Evolutionary conservation across 768 basidiomycete genomes (phyloP).

Genomic region (Boletus sensibilis): DNA sequence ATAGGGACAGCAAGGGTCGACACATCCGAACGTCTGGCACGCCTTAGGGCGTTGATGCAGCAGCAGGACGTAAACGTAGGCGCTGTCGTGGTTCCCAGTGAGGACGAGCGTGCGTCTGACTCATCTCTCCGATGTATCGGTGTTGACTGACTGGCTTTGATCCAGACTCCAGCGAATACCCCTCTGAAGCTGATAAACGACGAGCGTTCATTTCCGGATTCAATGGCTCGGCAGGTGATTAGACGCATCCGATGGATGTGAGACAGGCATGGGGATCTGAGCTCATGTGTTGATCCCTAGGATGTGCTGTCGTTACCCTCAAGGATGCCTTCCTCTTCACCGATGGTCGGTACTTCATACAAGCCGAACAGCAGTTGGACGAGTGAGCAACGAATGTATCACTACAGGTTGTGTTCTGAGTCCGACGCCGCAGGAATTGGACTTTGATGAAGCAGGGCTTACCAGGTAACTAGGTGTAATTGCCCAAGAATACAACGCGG

Average conservation of each 20-base stretch:
- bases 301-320: constrained; percentile 73
- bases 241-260: background rate
- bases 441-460: constrained; percentile 89
- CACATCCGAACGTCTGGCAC: constrained; percentile 61
- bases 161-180: constrained; percentile 88
- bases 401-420: constrained; percentile 1
- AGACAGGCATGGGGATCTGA: background rate
- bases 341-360: constrained; percentile 93
- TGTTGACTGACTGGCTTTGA: background rate
- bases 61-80: constrained; percentile 52
- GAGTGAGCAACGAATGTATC: constrained; percentile 42
- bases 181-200: constrained; percentile 78
- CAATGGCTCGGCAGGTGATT: constrained; percentile 85
- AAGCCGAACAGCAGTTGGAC: constrained; percentile 89
- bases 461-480: constrained; percentile 48
- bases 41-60: constrained; percentile 70
- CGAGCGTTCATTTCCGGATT: constrained; percentile 92
- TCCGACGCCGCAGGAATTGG: constrained; percentile 65
- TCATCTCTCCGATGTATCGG: background rate
- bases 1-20: constrained; percentile 46
- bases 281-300: constrained; percentile 36
- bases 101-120: constrained; percentile 78
- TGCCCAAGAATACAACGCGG: background rate
- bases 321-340: constrained; percentile 84
- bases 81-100: constrained; percentile 83